Evolutionary conservation across 495 filamentous ascomycete species (phyloP).

Genomic region (Alectoria sarmentosa): DNA sequence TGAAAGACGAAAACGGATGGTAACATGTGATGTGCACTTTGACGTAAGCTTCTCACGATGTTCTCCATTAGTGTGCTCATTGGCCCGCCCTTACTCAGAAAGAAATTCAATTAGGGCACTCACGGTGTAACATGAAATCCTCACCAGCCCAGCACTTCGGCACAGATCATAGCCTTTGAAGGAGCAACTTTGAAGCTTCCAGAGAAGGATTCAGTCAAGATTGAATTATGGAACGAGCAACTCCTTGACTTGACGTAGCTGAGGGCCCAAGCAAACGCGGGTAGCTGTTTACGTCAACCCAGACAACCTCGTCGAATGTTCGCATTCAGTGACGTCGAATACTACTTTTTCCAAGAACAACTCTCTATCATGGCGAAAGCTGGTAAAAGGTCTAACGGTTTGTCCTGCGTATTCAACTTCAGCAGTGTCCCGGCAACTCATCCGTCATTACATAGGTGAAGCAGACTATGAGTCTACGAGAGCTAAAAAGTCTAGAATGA

Average conservation of each 20-base stretch:
- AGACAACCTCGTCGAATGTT: neutral
- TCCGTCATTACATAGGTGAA: constrained; percentile 1
- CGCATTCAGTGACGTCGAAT: neutral
- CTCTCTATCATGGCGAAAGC: constrained; percentile 6
- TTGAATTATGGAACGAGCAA: neutral
- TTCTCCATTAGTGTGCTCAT: neutral
- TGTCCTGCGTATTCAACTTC: neutral
- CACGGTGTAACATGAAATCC: neutral
- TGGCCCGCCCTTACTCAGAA: neutral
- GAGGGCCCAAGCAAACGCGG: neutral
- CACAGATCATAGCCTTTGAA: neutral
- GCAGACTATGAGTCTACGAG: neutral
- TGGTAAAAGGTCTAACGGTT: constrained; percentile 14
- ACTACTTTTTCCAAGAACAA: neutral
- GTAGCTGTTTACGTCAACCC: neutral
- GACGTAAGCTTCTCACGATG: neutral
- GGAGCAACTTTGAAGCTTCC: neutral
- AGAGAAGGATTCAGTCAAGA: neutral
- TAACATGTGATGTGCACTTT: neutral
- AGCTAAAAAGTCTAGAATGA: constrained; percentile 6
- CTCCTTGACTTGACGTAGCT: neutral
- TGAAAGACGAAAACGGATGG: neutral
- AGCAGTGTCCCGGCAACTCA: neutral
- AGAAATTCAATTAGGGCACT: neutral
- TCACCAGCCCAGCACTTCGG: neutral